Percentiles rank a stretch among this genome's conserved stretches.
phyloP scores from a whole-genome alignment of 305 asterid genomes.

The Fraxinus latifolia region DNA sequence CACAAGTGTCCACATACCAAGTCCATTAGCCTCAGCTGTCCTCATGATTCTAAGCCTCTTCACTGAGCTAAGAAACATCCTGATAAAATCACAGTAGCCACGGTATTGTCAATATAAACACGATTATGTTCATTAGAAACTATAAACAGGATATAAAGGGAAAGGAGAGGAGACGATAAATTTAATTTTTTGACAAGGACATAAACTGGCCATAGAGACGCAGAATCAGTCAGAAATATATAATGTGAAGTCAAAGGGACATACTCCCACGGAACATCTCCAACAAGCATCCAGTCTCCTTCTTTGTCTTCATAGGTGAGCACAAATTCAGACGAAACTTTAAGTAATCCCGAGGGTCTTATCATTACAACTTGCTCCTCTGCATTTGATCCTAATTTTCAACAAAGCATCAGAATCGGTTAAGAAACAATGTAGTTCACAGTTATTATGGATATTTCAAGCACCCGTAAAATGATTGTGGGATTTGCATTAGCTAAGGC shows the following conservation, averaged over 20 bases:
- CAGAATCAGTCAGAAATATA: not conserved
- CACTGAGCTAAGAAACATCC: conserved; percentile 70
- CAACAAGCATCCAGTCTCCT: conserved; percentile 91
- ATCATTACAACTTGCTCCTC: conserved; percentile 41
- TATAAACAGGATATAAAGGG: not conserved
- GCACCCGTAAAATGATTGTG: not conserved
- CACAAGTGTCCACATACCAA: conserved; percentile 36
- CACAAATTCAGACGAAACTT: conserved; percentile 65
- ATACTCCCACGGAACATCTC: conserved; percentile 93
- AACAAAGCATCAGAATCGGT: not conserved
- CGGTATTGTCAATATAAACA: conserved; percentile 3
- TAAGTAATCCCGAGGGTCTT: conserved; percentile 43
- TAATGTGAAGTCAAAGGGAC: conserved; percentile 23
- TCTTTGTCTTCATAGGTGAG: conserved; percentile 90
- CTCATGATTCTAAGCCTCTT: conserved; percentile 76
- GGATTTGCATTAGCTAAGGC: not conserved
- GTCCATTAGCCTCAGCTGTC: conserved; percentile 69
- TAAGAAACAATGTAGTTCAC: not conserved
- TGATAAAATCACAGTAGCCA: conserved; percentile 31
- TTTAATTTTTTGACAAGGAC: not conserved
- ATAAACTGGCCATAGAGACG: not conserved
- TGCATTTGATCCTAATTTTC: conserved; percentile 38
- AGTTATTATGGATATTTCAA: not conserved
- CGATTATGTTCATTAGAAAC: not conserved
- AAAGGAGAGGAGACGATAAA: not conserved